Conservation (phyloP, 352 stramenopile genomes). For the Peronospora tabacina region DNA sequence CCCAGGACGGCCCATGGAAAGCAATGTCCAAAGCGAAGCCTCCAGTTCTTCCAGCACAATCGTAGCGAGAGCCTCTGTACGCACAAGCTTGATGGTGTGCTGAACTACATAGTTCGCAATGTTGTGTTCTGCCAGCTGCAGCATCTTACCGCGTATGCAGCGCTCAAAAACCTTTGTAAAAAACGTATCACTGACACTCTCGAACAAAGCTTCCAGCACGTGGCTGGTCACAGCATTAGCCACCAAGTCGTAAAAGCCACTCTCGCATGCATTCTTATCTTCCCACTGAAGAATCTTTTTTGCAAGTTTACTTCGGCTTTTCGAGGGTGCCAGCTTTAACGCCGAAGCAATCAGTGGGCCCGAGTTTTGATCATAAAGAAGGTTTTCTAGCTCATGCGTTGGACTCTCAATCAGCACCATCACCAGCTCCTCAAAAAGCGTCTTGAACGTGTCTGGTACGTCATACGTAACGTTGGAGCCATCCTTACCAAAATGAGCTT, state of each 20-base stretch:
- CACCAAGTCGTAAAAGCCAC: slow-evolving; percentile 61
- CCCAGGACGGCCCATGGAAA: slow-evolving; percentile 59
- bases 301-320: slow-evolving; percentile 43
- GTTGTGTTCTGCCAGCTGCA: slow-evolving; percentile 62
- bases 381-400: slow-evolving; percentile 40
- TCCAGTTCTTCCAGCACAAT: slow-evolving; percentile 56
- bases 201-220: slow-evolving; percentile 61
- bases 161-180: slow-evolving; percentile 61
- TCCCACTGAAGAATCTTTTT: slow-evolving; percentile 66
- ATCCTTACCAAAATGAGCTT: slow-evolving; percentile 33
- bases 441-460: slow-evolving; percentile 48
- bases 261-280: slow-evolving; percentile 40
- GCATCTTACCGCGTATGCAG: slow-evolving; percentile 49
- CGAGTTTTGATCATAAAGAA: slow-evolving; percentile 71
- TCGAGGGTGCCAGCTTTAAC: slow-evolving; percentile 48
- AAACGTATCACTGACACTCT: slow-evolving; percentile 50
- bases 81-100: slow-evolving; percentile 51
- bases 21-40: slow-evolving; percentile 53
- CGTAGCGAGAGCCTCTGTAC: slow-evolving; percentile 32
- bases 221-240: slow-evolving; percentile 71
- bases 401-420: slow-evolving; percentile 35
- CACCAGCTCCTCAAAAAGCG: slow-evolving; percentile 56
- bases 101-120: slow-evolving; percentile 84
- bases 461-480: slow-evolving; percentile 32
- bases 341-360: slow-evolving; percentile 58